Evolutionary conservation across 192 early-diverging fungal genomes (phyloP).

Genomic region (Coemansia guatemalensis): DNA sequence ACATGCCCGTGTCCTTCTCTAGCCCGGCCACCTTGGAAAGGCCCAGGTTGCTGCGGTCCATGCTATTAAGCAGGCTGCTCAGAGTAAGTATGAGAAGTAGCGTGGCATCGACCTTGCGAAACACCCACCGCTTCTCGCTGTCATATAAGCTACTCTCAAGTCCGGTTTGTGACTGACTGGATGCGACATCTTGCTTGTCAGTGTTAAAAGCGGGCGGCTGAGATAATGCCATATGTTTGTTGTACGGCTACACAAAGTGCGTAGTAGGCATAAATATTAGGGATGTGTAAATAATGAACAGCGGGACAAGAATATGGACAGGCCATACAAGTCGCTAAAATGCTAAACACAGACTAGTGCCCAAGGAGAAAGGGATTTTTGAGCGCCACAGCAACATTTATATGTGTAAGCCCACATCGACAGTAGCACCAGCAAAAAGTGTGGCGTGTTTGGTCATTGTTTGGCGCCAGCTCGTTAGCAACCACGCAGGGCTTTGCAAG

Average conservation of each 20-base stretch:
- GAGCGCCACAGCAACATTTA: background rate
- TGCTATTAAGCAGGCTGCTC: conserved; percentile 38
- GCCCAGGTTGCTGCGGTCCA: conserved; percentile 40
- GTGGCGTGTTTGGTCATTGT: no score
- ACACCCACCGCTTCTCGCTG: conserved; percentile 24
- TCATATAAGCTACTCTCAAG: background rate
- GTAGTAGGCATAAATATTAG: no score
- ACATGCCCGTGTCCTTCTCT: conserved; percentile 19
- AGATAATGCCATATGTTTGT: no score
- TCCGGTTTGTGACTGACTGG: background rate
- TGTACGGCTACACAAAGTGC: no score
- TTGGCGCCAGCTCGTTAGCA: no score
- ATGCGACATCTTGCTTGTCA: no score
- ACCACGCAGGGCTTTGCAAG: no score
- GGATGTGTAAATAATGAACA: no score
- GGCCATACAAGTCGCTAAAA: no score
- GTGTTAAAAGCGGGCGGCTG: no score
- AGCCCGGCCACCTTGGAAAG: conserved; percentile 29
- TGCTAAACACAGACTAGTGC: background rate
- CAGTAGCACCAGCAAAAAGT: background rate
- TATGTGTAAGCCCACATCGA: background rate
- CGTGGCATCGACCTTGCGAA: conserved; percentile 32
- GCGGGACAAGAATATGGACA: no score
- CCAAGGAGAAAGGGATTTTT: background rate
- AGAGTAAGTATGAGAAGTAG: conserved; percentile 32